phyloP scores from a whole-genome alignment of 108 stramenopile genomes.

The Pseudonitzschia pungens region DNA sequence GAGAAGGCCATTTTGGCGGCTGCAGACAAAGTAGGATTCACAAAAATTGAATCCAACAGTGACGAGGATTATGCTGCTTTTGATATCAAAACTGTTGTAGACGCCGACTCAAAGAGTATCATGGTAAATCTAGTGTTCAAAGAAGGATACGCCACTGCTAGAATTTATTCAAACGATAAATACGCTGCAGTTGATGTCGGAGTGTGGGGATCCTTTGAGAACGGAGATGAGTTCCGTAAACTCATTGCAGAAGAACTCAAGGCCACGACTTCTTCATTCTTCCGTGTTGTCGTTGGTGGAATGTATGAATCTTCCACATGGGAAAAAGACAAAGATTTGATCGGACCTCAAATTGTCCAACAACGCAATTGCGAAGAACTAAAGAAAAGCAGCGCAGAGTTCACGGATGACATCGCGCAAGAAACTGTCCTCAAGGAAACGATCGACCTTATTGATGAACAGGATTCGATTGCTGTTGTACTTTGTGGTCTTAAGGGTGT shows the following conservation, averaged over 20 bases:
- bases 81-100: not conserved
- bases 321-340: conserved; percentile 62
- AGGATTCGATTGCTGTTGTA: conserved; percentile 18
- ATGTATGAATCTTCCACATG: conserved; percentile 78
- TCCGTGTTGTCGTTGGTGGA: conserved; percentile 77
- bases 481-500: conserved; percentile 19
- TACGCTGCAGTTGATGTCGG: conserved; percentile 68
- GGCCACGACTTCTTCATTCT: conserved; percentile 39
- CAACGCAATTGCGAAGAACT: conserved; percentile 28
- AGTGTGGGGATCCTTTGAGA: conserved; percentile 48
- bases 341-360: conserved; percentile 56
- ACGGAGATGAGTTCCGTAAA: conserved; percentile 15
- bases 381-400: not conserved
- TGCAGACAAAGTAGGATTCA: conserved; percentile 38
- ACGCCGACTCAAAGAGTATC: conserved; percentile 19
- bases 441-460: conserved; percentile 12
- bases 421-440: not conserved
- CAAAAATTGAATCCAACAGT: conserved; percentile 21
- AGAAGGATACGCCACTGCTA: conserved; percentile 65
- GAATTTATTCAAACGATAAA: conserved; percentile 53
- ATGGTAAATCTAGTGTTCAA: conserved; percentile 43
- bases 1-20: conserved; percentile 22
- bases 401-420: not conserved
- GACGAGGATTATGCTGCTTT: not conserved
- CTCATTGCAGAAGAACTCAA: conserved; percentile 20